These are phyloP conservation scores for Acanthamoeba triangularis DNA, from an alignment of 208 protist genomes.

Conservation along the genomic window DNA sequence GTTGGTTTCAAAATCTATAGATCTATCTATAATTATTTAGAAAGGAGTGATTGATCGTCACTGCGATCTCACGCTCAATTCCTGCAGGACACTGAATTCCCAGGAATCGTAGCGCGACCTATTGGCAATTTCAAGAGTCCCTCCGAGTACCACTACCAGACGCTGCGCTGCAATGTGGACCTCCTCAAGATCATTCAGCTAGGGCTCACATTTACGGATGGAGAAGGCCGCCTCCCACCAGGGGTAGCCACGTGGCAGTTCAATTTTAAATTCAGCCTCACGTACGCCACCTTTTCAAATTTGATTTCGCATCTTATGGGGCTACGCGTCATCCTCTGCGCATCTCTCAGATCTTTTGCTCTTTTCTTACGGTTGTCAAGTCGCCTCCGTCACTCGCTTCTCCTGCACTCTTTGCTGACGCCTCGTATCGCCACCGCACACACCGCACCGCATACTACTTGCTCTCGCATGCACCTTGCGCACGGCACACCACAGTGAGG, in stretches of 20 bases:
- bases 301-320: not conserved
- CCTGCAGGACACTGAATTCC: slow-evolving; percentile 99
- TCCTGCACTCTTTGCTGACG: too few relatives aligned
- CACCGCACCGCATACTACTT: too few relatives aligned
- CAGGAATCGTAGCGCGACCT: slow-evolving; percentile 98
- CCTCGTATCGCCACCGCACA: too few relatives aligned
- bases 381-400: too few relatives aligned
- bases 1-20: too few relatives aligned
- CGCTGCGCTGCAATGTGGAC: slow-evolving; percentile 99
- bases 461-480: too few relatives aligned
- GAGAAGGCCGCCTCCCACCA: slow-evolving; percentile 97
- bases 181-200: slow-evolving; percentile 99
- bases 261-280: slow-evolving; percentile 99
- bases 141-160: slow-evolving; percentile 98
- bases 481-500: slow-evolving; percentile 92
- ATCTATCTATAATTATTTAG: too few relatives aligned
- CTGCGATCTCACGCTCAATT: not conserved
- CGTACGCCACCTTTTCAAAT: slow-evolving; percentile 78
- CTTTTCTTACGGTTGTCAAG: not conserved
- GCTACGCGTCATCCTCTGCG: not conserved
- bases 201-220: slow-evolving; percentile 98
- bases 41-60: too few relatives aligned
- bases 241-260: slow-evolving; percentile 99
- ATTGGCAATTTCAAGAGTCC: slow-evolving; percentile 96
- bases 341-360: not conserved